A percentile compares a stretch with the other conserved stretches of the same genome.
These are phyloP conservation scores for Osmanthus fragrans DNA, from an alignment of 257 asterid species.

Conservation along the genomic window DNA sequence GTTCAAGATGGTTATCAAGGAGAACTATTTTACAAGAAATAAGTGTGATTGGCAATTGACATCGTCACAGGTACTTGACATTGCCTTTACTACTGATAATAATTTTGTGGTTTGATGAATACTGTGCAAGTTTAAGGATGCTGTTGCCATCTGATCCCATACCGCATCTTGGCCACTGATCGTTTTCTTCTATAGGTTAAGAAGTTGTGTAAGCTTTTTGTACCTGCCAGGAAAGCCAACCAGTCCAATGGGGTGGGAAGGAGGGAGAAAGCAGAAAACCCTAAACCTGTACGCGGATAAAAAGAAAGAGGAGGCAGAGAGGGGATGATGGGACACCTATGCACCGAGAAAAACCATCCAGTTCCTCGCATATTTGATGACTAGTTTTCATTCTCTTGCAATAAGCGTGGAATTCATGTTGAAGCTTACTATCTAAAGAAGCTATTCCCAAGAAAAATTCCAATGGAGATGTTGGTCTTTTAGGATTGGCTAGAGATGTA, in stretches of 20 bases:
- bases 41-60: conserved; percentile 72
- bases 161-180: conserved; percentile 15
- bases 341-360: conserved; percentile 28
- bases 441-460: too few relatives aligned
- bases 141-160: conserved; percentile 11
- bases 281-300: conserved; percentile 9
- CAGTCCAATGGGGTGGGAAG: conserved; percentile 27
- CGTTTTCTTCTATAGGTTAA: conserved; percentile 53
- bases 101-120: neutral
- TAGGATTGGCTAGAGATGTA: too few relatives aligned
- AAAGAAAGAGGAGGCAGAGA: conserved; percentile 2
- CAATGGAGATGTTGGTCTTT: too few relatives aligned
- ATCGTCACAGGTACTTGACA: conserved; percentile 60
- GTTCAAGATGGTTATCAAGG: conserved; percentile 66
- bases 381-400: too few relatives aligned
- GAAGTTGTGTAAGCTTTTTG: conserved; percentile 67
- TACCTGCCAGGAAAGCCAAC: conserved; percentile 36
- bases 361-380: too few relatives aligned
- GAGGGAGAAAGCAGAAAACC: conserved; percentile 35
- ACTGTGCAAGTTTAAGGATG: conserved; percentile 12
- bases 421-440: too few relatives aligned
- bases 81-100: neutral
- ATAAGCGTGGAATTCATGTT: too few relatives aligned
- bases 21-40: conserved; percentile 60
- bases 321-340: neutral